A percentile compares a stretch with the other conserved stretches of the same genome.
Conservation (phyloP, 495 filamentous ascomycete genomes). For the Neurospora terricola region DNA sequence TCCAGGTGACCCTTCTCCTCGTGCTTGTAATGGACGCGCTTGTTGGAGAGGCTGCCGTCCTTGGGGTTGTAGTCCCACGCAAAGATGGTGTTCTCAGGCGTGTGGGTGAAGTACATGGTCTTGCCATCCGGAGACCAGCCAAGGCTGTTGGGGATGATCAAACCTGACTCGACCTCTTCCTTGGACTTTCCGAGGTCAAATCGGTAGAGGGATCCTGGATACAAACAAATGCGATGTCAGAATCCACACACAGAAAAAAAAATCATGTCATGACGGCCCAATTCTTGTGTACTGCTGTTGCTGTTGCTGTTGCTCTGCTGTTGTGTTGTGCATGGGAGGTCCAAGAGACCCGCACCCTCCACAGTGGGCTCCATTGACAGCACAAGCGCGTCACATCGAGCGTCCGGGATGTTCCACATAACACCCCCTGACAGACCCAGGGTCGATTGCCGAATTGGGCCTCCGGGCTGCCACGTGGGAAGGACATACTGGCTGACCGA, state of each 20-base stretch:
- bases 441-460: not conserved
- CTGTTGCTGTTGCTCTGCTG: not conserved
- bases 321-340: not conserved
- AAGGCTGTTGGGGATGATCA: slow-evolving; percentile 84
- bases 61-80: slow-evolving; percentile 62
- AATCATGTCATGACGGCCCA: not conserved
- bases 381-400: not conserved
- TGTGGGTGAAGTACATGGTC: slow-evolving; percentile 78
- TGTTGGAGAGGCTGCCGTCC: slow-evolving; percentile 55
- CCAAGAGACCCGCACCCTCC: not conserved
- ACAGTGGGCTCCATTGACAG: not conserved
- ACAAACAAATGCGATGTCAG: not conserved
- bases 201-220: slow-evolving; percentile 29
- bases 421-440: not conserved
- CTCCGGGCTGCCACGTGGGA: slow-evolving; percentile 14
- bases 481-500: slow-evolving; percentile 1
- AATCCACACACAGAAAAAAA: not conserved
- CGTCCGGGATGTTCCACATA: not conserved
- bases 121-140: slow-evolving; percentile 60
- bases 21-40: slow-evolving; percentile 56
- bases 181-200: slow-evolving; percentile 20
- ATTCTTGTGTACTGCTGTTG: not conserved
- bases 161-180: slow-evolving; percentile 2
- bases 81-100: slow-evolving; percentile 58
- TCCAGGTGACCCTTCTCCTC: slow-evolving; percentile 57